These are phyloP conservation scores for Stropharia rugosoannulata DNA, from an alignment of 768 basidiomycete genomes.

Conservation along the genomic window DNA sequence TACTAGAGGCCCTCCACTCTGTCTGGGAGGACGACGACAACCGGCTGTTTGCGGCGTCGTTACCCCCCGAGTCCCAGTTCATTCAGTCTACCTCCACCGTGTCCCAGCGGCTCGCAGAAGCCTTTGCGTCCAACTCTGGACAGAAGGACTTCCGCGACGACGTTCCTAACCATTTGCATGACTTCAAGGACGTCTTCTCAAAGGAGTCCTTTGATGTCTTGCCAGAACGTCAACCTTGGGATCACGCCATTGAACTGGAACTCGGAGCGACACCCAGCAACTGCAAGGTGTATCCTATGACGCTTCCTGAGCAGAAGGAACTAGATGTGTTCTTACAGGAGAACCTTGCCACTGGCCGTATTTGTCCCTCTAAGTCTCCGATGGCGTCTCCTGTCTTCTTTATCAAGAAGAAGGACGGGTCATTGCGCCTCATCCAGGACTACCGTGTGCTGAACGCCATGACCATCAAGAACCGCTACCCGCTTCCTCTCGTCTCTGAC, in stretches of 20 bases:
- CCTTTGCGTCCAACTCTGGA: neutral
- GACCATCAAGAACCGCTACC: slow-evolving; percentile 27
- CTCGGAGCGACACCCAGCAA: slow-evolving; percentile 4
- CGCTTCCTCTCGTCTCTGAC: slow-evolving; percentile 29
- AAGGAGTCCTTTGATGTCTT: slow-evolving; percentile 3
- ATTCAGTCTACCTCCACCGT: neutral
- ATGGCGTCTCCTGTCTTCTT: slow-evolving; percentile 16
- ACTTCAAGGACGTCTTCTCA: neutral
- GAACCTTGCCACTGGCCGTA: slow-evolving; percentile 7
- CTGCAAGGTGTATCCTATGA: slow-evolving; percentile 14
- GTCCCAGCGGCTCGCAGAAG: neutral
- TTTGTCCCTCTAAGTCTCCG: slow-evolving; percentile 13
- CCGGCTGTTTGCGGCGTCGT: no score
- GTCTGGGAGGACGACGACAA: no score
- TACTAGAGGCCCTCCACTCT: no score
- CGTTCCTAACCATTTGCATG: neutral
- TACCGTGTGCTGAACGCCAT: slow-evolving; percentile 15
- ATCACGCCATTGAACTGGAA: slow-evolving; percentile 20
- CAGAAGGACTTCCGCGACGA: neutral
- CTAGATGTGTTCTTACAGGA: slow-evolving; percentile 17
- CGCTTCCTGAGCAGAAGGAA: slow-evolving; percentile 27
- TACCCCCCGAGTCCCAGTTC: neutral
- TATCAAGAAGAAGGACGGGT: slow-evolving; percentile 17
- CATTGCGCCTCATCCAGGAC: slow-evolving; percentile 24
- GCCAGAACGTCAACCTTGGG: slow-evolving; percentile 7